Conservation (phyloP, 2,329 filamentous ascomycete genomes). For the Pochonia chlamydosporia region DNA sequence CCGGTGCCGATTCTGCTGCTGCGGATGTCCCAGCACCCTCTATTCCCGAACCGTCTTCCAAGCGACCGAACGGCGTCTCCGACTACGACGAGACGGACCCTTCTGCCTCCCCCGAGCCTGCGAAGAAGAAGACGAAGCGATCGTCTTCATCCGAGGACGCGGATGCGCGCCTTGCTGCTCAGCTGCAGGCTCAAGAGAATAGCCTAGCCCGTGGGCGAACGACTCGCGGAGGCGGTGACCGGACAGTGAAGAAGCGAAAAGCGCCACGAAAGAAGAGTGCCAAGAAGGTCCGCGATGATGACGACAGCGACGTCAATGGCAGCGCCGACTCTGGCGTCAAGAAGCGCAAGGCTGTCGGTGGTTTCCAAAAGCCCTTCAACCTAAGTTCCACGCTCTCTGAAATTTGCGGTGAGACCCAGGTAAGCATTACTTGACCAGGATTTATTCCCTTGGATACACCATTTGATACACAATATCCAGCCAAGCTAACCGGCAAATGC, state of each 20-base stretch:
- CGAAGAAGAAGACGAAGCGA: constrained; percentile 63
- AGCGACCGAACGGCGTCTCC: constrained; percentile 30
- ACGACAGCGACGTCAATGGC: constrained; percentile 71
- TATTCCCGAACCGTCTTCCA: constrained; percentile 24
- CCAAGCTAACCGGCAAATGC: constrained; percentile 3
- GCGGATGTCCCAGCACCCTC: constrained; percentile 34
- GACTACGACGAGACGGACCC: constrained; percentile 41
- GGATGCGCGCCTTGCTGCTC: constrained; percentile 81
- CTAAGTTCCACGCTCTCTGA: constrained; percentile 65
- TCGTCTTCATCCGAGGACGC: constrained; percentile 59
- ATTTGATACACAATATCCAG: background rate
- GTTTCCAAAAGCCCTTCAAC: constrained; percentile 84
- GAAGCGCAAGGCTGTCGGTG: constrained; percentile 81
- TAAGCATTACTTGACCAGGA: constrained; percentile 30
- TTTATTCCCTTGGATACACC: too few relatives aligned
- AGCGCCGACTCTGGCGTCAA: constrained; percentile 51
- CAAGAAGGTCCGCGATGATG: constrained; percentile 69
- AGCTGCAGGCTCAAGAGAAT: constrained; percentile 91
- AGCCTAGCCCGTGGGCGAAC: constrained; percentile 58
- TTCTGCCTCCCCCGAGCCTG: constrained; percentile 38
- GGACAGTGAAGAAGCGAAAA: constrained; percentile 61
- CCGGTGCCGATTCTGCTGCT: constrained; percentile 44
- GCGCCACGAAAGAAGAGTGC: constrained; percentile 65
- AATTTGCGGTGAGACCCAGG: constrained; percentile 63
- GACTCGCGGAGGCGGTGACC: constrained; percentile 69